phyloP scores from a whole-genome alignment of 2,329 filamentous ascomycete genomes.

The Ampelomyces quisqualis region DNA sequence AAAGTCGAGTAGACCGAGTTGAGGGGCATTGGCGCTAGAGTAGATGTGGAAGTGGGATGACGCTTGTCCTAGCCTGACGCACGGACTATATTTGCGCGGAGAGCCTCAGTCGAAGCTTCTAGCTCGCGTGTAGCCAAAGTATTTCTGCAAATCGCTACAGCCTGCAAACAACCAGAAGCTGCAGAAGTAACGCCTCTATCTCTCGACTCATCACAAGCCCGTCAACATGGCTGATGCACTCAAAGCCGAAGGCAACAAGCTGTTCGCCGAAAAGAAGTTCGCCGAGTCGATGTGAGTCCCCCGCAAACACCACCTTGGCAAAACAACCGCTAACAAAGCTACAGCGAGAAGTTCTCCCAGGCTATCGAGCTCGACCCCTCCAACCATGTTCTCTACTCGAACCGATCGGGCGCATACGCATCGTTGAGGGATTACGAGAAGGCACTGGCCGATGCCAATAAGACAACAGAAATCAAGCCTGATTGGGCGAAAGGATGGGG shows the following conservation, averaged over 20 bases:
- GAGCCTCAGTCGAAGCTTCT: conserved; percentile 38
- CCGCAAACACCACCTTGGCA: conserved; percentile 14
- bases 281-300: conserved; percentile 83
- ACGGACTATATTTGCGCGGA: conserved; percentile 7
- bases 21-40: too few species aligned
- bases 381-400: conserved; percentile 98
- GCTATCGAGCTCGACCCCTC: conserved; percentile 83
- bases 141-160: conserved; percentile 36
- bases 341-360: conserved; percentile 88
- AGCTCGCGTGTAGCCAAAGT: conserved; percentile 34
- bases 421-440: conserved; percentile 86
- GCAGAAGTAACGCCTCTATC: background rate
- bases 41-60: too few species aligned
- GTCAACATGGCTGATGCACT: conserved; percentile 70
- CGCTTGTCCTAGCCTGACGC: too few species aligned
- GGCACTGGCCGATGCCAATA: conserved; percentile 85
- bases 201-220: conserved; percentile 8
- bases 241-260: conserved; percentile 97
- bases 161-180: conserved; percentile 5
- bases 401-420: conserved; percentile 83
- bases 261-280: conserved; percentile 97
- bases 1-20: too few species aligned
- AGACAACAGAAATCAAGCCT: conserved; percentile 91
- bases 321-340: conserved; percentile 20
- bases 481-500: conserved; percentile 98